Evolutionary conservation across 2,329 filamentous ascomycete species (phyloP), one percentile per base, ranked within the genome.

Genomic region (Rosellinia necatrix): DNA sequence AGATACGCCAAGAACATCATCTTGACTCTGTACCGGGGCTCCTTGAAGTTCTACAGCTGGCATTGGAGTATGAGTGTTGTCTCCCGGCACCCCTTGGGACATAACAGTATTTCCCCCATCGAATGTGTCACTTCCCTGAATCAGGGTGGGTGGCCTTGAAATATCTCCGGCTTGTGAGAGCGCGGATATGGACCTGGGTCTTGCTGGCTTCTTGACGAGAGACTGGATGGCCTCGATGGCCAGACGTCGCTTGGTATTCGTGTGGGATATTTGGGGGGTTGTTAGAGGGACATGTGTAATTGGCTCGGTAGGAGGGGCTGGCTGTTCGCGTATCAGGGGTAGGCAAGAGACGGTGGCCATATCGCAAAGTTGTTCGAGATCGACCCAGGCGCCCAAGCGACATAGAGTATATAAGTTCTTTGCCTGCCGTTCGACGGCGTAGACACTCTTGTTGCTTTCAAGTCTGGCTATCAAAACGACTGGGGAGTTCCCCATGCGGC

Each of bases 351-450:
- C 78, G 0, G 81, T 82, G 34, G 84, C 82, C 34, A 76, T 70
- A 9, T 71, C 68, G 21, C 73, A 72, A 24, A 92, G 74, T 6
- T 77, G 73, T 30, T 80, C 77, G 48, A 88, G 68, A 58, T 86
- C 81, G 19, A 89, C 78, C 87, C 88, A 90, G 17, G 76, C 71
- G 2, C 84, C 87, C 38, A 94, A 75, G 64, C 82, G 86, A 70
- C 87, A 92, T 22, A 91, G 69, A 9, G 83, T 82, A 69, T 90
- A 92, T 3, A 88, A 75, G 1, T 81, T 80, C 42, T 75, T 71
- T 13, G 78, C 75, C 30, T 89, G 83, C 21, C 83, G 79, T 73
- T 92, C 89, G n/a, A 90, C 74, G 10, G 81, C 86, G 68, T 84
- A 88, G 0, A 83, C 60, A 30, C 75, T 76, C 53, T 77, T 76